A percentile compares a stretch with the other conserved stretches of the same genome.
Evolutionary conservation across 768 basidiomycete genomes (phyloP).

Genomic region (Gymnopilus junonius): DNA sequence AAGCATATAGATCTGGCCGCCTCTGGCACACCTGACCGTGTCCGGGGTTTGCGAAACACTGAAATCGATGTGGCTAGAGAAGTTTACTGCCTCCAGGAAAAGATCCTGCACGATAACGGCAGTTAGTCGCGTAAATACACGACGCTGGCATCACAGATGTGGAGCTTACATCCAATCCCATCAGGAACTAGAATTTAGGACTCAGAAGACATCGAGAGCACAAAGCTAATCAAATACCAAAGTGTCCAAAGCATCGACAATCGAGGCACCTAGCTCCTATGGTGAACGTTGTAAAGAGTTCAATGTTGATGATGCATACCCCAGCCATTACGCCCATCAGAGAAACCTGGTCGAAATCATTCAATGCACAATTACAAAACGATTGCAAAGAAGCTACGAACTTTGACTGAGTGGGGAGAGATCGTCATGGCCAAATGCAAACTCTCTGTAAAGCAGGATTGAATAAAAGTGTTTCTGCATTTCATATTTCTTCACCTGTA

Average conservation of each 20-base stretch:
- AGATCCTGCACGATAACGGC: constrained; percentile 40
- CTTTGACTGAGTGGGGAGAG: constrained; percentile 51
- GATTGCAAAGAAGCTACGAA: constrained; percentile 17
- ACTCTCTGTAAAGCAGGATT: constrained; percentile 37
- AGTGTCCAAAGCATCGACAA: constrained; percentile 64
- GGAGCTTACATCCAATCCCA: constrained; percentile 53
- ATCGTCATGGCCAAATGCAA: constrained; percentile 67
- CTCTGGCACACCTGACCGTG: constrained; percentile 43
- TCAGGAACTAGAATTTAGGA: constrained; percentile 46
- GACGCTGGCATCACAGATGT: not conserved
- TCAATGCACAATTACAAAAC: not conserved
- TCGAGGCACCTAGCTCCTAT: constrained; percentile 59
- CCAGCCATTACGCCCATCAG: constrained; percentile 48
- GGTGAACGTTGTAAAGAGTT: too few species aligned
- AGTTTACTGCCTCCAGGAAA: constrained; percentile 58
- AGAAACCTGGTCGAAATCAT: constrained; percentile 28
- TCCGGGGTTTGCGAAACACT: constrained; percentile 45
- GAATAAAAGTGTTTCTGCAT: not conserved
- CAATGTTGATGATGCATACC: too few species aligned
- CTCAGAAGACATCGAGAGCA: not conserved
- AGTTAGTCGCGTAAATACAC: not conserved
- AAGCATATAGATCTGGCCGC: too few species aligned
- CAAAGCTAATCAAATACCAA: constrained; percentile 44
- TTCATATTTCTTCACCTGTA: constrained; percentile 52
- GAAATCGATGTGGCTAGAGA: constrained; percentile 58